phyloP scores from a whole-genome alignment of 2,329 filamentous ascomycete genomes.

The Hymenoscyphus fraxineus region DNA sequence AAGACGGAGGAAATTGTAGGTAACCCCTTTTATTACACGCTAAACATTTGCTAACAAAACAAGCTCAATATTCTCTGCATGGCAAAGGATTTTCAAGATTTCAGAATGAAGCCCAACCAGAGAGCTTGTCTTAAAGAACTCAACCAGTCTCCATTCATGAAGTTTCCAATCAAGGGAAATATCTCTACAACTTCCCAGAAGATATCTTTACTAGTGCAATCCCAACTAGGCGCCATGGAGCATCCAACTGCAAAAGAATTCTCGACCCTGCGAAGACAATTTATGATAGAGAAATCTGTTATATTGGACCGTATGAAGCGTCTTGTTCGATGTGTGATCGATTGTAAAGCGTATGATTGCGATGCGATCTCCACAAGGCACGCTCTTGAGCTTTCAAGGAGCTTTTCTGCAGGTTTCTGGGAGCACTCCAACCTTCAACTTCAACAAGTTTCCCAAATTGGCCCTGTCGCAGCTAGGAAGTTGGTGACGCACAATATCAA shows the following conservation, averaged over 20 bases:
- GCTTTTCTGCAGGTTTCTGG: constrained; percentile 68
- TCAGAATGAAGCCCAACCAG: constrained; percentile 68
- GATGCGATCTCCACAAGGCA: constrained; percentile 67
- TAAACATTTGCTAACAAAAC: constrained; percentile 20
- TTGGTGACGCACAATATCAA: constrained; percentile 67
- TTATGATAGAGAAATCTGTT: constrained; percentile 55
- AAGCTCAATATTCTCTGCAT: constrained; percentile 65
- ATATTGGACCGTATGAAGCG: constrained; percentile 68
- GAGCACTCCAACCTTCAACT: constrained; percentile 78
- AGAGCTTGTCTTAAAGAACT: constrained; percentile 66
- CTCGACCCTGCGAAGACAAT: constrained; percentile 51
- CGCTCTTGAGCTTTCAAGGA: constrained; percentile 73
- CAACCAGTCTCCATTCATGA: constrained; percentile 65
- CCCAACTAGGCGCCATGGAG: constrained; percentile 65
- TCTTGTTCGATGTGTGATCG: constrained; percentile 70
- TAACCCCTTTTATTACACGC: constrained; percentile 13
- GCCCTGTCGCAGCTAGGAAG: constrained; percentile 69
- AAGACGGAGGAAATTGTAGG: constrained; percentile 66
- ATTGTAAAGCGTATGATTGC: constrained; percentile 56
- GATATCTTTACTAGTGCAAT: constrained; percentile 72
- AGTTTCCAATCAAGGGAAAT: constrained; percentile 66
- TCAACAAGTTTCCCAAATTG: constrained; percentile 77
- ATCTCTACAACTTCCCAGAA: constrained; percentile 68
- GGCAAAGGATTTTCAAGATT: constrained; percentile 68
- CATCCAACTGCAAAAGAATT: constrained; percentile 56